Conservation (phyloP, 768 basidiomycete genomes). For the Phlegmacium glaucopus region DNA sequence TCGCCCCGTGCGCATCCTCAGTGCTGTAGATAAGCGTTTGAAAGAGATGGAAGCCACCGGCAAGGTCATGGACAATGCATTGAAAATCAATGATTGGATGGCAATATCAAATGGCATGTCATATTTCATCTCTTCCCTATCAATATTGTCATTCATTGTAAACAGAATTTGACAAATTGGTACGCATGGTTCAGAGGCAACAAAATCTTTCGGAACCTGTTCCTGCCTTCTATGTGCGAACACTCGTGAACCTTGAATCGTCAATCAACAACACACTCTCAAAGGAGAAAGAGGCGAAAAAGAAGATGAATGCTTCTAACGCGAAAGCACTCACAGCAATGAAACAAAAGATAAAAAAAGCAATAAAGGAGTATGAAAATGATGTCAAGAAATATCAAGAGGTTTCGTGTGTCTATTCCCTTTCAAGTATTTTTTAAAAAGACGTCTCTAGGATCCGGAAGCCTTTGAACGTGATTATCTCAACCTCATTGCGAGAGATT, state of each 20-base stretch:
- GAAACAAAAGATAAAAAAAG: constrained; percentile 97
- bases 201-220: constrained; percentile 83
- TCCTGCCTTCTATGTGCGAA: constrained; percentile 82
- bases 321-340: constrained; percentile 94
- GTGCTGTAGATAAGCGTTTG: constrained; percentile 87
- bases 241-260: constrained; percentile 68
- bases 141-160: not conserved
- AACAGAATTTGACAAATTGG: constrained; percentile 93
- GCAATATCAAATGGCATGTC: constrained; percentile 80
- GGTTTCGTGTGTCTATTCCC: constrained; percentile 38
- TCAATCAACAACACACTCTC: constrained; percentile 69
- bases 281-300: constrained; percentile 90
- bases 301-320: constrained; percentile 95
- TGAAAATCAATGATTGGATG: constrained; percentile 97
- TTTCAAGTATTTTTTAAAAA: not conserved
- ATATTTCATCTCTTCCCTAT: constrained; percentile 1
- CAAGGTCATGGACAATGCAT: constrained; percentile 88
- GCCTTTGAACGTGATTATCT: constrained; percentile 78
- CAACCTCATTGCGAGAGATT: constrained; percentile 45
- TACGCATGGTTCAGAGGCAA: constrained; percentile 85
- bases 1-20: constrained; percentile 70
- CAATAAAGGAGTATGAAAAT: constrained; percentile 81
- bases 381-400: constrained; percentile 77
- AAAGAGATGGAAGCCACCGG: constrained; percentile 95
- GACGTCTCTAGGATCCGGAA: constrained; percentile 69